Conservation (phyloP, 345 rosid species). For the Tarenaya hassleriana region DNA sequence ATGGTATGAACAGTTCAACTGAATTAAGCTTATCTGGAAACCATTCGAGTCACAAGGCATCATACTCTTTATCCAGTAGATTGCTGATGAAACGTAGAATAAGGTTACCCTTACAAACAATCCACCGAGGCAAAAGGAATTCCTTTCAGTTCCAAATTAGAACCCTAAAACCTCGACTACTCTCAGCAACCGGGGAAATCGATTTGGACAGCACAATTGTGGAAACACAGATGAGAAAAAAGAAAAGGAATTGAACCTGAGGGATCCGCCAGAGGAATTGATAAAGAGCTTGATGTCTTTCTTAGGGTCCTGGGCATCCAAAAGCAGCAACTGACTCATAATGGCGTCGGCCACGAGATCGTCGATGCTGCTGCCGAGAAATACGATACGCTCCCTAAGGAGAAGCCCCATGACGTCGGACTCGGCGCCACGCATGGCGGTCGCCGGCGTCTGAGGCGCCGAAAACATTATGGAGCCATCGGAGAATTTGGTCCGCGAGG, state of each 20-base stretch:
- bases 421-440: conserved; percentile 71
- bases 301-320: conserved; percentile 88
- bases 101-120: conserved; percentile 3
- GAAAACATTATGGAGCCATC: conserved; percentile 30
- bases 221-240: conserved; percentile 10
- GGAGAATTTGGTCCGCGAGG: conserved; percentile 26
- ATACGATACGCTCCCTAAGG: conserved; percentile 76
- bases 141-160: conserved; percentile 3
- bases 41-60: too few species aligned
- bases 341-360: conserved; percentile 87
- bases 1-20: not conserved
- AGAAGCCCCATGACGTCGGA: conserved; percentile 82
- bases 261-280: conserved; percentile 84
- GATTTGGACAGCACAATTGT: not conserved
- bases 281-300: conserved; percentile 85
- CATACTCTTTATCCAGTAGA: too few species aligned
- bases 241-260: conserved; percentile 42
- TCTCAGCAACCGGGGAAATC: not conserved
- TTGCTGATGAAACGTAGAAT: not conserved
- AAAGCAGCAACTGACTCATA: conserved; percentile 71
- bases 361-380: conserved; percentile 65
- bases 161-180: conserved; percentile 13
- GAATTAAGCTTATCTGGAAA: too few species aligned
- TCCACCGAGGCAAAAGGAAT: not conserved
- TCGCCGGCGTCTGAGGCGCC: conserved; percentile 48